Percentiles rank a stretch among this genome's conserved stretches.
These are phyloP conservation scores for Nectriaceae sp. DNA, from an alignment of 2,329 filamentous ascomycete genomes.

Conservation along the genomic window DNA sequence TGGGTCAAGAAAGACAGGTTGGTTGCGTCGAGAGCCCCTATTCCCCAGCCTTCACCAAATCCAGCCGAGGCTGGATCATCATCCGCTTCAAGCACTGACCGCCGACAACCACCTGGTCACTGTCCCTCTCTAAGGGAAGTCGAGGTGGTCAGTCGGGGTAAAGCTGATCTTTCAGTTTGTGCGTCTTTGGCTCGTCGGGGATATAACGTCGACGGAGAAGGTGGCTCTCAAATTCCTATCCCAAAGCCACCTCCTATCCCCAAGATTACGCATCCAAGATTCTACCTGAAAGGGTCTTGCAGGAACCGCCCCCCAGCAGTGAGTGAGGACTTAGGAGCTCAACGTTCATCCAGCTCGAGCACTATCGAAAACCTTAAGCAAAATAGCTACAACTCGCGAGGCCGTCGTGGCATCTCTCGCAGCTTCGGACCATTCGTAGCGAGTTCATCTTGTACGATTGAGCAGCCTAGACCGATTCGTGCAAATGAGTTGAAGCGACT, in stretches of 20 bases:
- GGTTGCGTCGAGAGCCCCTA: not conserved
- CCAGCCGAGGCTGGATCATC: not conserved
- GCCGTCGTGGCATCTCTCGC: slow-evolving; percentile 19
- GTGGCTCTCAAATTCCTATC: slow-evolving; percentile 3
- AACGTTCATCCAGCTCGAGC: not conserved
- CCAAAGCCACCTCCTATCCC: slow-evolving; percentile 6
- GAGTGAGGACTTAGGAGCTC: not conserved
- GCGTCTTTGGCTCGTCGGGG: slow-evolving; percentile 3
- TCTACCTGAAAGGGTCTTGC: slow-evolving; percentile 2
- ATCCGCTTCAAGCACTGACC: too few relatives aligned
- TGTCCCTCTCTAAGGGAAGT: too few relatives aligned
- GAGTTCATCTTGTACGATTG: slow-evolving; percentile 29
- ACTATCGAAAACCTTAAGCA: not conserved
- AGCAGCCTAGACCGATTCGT: slow-evolving; percentile 34
- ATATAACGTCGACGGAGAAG: slow-evolving; percentile 27
- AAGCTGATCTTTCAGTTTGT: too few relatives aligned
- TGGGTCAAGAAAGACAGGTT: not conserved
- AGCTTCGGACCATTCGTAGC: slow-evolving; percentile 26
- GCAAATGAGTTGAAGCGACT: slow-evolving; percentile 32
- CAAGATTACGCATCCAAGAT: slow-evolving; percentile 5
- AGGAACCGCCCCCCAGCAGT: not conserved
- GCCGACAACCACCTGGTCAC: too few relatives aligned
- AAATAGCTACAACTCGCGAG: slow-evolving; percentile 1
- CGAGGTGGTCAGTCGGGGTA: too few relatives aligned
- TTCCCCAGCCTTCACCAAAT: slow-evolving; percentile 1